Conservation (phyloP, 495 filamentous ascomycete species). For the Talaromyces nanjingensis region DNA sequence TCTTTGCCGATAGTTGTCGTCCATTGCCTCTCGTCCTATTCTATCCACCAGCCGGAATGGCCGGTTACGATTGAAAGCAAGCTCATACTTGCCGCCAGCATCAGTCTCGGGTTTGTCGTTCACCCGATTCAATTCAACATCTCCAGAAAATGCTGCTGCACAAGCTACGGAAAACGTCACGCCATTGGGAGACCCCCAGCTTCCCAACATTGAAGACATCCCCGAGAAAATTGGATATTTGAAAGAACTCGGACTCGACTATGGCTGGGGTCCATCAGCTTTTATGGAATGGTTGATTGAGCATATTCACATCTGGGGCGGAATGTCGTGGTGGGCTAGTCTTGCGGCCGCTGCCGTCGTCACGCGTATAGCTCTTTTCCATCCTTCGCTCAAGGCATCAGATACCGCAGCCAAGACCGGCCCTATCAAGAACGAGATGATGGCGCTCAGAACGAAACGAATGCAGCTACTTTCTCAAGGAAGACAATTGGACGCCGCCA, state of each 20-base stretch:
- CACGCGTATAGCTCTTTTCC: constrained; percentile 60
- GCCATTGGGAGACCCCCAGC: constrained; percentile 25
- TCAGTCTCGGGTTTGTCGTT: not conserved
- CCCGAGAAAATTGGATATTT: constrained; percentile 77
- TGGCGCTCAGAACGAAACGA: constrained; percentile 33
- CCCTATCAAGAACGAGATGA: constrained; percentile 37
- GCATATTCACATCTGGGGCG: constrained; percentile 66
- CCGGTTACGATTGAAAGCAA: not conserved
- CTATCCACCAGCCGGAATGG: not conserved
- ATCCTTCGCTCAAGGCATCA: constrained; percentile 51
- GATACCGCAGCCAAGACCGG: constrained; percentile 45
- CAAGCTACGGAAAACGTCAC: constrained; percentile 9
- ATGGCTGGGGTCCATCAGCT: constrained; percentile 68
- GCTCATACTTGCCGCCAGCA: constrained; percentile 1
- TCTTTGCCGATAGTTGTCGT: constrained; percentile 3
- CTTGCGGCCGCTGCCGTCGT: constrained; percentile 56
- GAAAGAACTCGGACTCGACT: constrained; percentile 75
- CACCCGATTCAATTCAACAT: constrained; percentile 39
- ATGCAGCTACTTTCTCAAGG: constrained; percentile 34
- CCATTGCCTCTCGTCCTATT: constrained; percentile 5
- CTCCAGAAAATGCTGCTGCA: constrained; percentile 17
- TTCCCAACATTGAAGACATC: constrained; percentile 39
- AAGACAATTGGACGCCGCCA: constrained; percentile 37
- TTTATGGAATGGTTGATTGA: constrained; percentile 69
- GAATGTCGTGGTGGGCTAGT: constrained; percentile 75